Evolutionary conservation across 2,329 filamentous ascomycete species (phyloP).

Genomic region (Capronia americana): DNA sequence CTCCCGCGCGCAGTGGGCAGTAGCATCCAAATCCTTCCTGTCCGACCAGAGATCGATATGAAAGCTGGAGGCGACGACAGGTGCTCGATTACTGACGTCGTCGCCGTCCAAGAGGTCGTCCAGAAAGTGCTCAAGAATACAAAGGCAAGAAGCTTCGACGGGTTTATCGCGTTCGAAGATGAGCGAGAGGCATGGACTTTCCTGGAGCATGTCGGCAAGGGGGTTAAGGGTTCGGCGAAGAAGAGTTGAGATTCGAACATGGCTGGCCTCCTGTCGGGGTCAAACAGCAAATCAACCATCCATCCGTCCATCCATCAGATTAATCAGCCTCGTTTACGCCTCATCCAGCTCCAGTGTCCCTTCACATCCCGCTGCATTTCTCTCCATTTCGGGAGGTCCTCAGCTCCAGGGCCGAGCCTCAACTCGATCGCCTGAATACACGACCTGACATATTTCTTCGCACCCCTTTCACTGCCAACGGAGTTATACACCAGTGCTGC

Average conservation of each 20-base stretch:
- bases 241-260: neutral
- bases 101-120: conserved; percentile 26
- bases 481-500: conserved; percentile 31
- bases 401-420: conserved; percentile 19
- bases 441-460: conserved; percentile 26
- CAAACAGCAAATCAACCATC: neutral
- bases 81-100: conserved; percentile 5
- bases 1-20: conserved; percentile 22
- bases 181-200: conserved; percentile 27
- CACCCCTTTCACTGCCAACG: conserved; percentile 25
- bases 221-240: conserved; percentile 16
- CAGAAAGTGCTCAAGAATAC: conserved; percentile 29
- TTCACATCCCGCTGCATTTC: conserved; percentile 20
- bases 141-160: conserved; percentile 27
- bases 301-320: neutral
- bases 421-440: conserved; percentile 26
- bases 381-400: conserved; percentile 24
- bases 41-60: conserved; percentile 21
- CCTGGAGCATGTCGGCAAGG: conserved; percentile 29
- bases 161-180: conserved; percentile 30
- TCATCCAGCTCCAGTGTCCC: conserved; percentile 35
- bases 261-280: neutral
- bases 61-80: neutral
- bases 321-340: conserved; percentile 15
- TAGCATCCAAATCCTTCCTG: conserved; percentile 26